A percentile compares a stretch with the other conserved stretches of the same genome.
phyloP scores from a whole-genome alignment of 768 basidiomycete genomes.

The Psilocybe cubensis region DNA sequence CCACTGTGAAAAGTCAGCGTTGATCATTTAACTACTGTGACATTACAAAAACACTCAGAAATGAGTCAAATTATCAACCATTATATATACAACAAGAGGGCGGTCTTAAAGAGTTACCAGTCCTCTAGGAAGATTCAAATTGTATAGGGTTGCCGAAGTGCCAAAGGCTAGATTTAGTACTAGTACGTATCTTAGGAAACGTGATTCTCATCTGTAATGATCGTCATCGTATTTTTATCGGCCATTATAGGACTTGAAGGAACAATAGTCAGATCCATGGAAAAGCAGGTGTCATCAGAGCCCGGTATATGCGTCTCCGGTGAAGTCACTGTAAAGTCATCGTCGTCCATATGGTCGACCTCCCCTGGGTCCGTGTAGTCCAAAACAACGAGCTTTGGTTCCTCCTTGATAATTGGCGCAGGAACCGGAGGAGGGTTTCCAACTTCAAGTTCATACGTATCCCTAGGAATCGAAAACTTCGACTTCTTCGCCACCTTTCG shows the following conservation, averaged over 20 bases:
- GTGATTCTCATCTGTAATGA: neutral
- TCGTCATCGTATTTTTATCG: neutral
- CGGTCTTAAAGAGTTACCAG: too few relatives aligned
- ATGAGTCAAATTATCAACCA: too few relatives aligned
- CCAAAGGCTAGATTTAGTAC: too few relatives aligned
- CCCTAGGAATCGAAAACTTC: conserved; percentile 29
- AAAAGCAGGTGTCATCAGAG: neutral
- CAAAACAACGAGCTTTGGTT: neutral
- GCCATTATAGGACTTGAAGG: neutral
- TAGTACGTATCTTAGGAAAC: too few relatives aligned
- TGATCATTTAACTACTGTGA: too few relatives aligned
- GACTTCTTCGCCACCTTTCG: conserved; percentile 31
- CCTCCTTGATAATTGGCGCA: neutral
- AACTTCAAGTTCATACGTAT: conserved; percentile 40
- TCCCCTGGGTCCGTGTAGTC: neutral
- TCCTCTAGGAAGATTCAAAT: too few relatives aligned
- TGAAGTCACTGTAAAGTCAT: neutral
- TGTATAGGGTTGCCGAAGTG: too few relatives aligned
- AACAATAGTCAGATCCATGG: neutral
- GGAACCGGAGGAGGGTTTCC: conserved; percentile 34
- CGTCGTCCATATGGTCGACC: neutral
- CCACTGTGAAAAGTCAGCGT: too few relatives aligned
- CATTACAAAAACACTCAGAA: too few relatives aligned
- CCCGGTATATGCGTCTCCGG: neutral
- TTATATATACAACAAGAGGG: too few relatives aligned